Conservation (phyloP, 2,329 filamentous ascomycete species). For the Cercospora janseana region DNA sequence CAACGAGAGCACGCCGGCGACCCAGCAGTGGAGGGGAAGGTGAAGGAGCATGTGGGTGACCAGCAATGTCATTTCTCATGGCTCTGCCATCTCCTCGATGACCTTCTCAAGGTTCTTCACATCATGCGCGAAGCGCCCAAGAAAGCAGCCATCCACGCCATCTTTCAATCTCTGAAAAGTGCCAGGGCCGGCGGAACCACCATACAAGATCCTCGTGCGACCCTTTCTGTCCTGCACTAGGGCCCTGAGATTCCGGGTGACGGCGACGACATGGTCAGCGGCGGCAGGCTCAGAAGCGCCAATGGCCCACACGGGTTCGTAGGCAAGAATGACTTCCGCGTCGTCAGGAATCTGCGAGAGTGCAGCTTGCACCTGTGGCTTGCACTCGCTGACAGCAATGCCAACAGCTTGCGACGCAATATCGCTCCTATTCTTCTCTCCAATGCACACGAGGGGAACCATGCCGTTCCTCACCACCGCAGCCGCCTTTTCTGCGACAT, state of each 20-base stretch:
- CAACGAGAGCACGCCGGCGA: neutral
- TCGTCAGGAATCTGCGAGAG: constrained; percentile 59
- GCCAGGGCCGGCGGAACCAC: constrained; percentile 78
- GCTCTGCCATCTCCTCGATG: constrained; percentile 61
- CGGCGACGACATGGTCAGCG: constrained; percentile 68
- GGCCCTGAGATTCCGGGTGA: constrained; percentile 64
- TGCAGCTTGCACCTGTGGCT: constrained; percentile 63
- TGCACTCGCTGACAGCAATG: constrained; percentile 64
- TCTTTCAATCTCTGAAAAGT: constrained; percentile 66
- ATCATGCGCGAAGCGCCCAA: constrained; percentile 80
- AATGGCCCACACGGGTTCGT: constrained; percentile 89
- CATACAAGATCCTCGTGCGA: constrained; percentile 70
- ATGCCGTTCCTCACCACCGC: constrained; percentile 68
- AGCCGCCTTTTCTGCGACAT: constrained; percentile 65
- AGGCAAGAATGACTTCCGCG: constrained; percentile 73
- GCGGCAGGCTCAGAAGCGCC: constrained; percentile 70
- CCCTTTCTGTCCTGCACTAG: constrained; percentile 54
- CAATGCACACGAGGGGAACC: constrained; percentile 76
- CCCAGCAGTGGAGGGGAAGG: too few relatives aligned
- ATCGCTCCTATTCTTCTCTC: constrained; percentile 58
- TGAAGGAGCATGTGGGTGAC: too few relatives aligned
- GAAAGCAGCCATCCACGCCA: constrained; percentile 74
- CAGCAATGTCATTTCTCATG: too few relatives aligned
- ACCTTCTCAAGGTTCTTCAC: constrained; percentile 69
- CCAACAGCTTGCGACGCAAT: constrained; percentile 52